Evolutionary conservation across 1,284 basidiomycete species (phyloP), one percentile per base, ranked within the genome.

Genomic region (Inonotus hispidus): DNA sequence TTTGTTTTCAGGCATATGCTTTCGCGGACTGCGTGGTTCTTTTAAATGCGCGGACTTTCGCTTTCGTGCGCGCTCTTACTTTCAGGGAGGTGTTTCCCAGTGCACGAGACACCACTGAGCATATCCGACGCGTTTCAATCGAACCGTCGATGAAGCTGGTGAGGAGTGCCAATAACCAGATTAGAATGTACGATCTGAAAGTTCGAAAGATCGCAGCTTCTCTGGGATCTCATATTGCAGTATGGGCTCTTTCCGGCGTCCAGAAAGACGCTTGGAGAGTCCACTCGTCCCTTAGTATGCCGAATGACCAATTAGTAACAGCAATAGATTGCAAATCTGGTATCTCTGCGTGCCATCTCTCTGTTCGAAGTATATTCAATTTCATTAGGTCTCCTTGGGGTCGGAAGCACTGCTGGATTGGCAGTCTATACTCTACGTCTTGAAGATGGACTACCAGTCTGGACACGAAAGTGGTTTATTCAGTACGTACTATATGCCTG

Each of bases 141-240:
- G 90, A 92, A 70, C 79, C 82, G 29, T 81, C 82, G 52, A 87
- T 90, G 83, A 90, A 87, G 74, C 79, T 90, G 63, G 90, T 92
- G 71, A 71, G 50, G 86, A 78, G 53, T 43, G 47, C 37, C 32
- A 19, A 39, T 56, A 19, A 25, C 29, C n/a, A 32, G 39, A 19
- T 23, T 32, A 46, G 8, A 8, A 25, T 32, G 56, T 29, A 52
- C 4, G 47, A 39, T 67, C 60, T 54, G 47, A 53, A 37, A 46
- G 38, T 14, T 27, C 21, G 11, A 60, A 56, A 92, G 90, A 82
- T 92, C 64, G 81, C 88, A 53, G 88, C 87, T 53, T 82, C 88
- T 61, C 81, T 85, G 69, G 81, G 79, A 64, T 76, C 77, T 32
- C 81, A 82, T 56, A 74, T 93, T 57, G 89, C 87, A 56, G 82